phyloP scores from a whole-genome alignment of 495 filamentous ascomycete genomes.

The Aspergillus heteromorphus region DNA sequence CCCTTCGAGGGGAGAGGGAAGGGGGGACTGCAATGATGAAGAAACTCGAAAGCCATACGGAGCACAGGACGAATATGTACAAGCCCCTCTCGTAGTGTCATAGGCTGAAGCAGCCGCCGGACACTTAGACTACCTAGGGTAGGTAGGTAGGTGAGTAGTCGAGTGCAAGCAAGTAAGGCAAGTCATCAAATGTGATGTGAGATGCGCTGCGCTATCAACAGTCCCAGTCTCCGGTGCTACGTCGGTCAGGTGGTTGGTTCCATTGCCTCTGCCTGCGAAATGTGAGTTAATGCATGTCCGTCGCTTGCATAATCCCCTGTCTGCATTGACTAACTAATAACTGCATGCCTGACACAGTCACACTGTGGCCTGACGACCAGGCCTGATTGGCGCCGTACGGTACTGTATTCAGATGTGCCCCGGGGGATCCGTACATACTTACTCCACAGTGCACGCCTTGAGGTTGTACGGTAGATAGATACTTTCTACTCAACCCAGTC shows the following conservation, averaged over 20 bases:
- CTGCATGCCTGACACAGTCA: constrained; percentile 1
- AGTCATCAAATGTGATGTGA: background rate
- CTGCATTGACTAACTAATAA: background rate
- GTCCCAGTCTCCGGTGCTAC: background rate
- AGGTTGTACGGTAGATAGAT: no score
- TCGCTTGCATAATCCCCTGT: background rate
- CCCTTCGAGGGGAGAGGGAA: background rate
- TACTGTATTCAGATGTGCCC: background rate
- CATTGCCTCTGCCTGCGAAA: background rate
- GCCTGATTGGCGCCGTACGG: background rate
- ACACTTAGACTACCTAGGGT: no score
- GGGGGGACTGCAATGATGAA: background rate
- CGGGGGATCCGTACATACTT: background rate
- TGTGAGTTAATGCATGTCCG: background rate
- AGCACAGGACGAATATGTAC: background rate
- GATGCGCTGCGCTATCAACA: background rate
- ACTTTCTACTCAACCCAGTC: no score
- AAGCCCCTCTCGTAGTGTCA: background rate
- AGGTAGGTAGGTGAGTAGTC: no score
- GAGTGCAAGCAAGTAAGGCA: background rate
- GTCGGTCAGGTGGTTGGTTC: constrained; percentile 1
- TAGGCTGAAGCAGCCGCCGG: background rate
- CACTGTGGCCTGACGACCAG: background rate
- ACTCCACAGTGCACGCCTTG: no score
- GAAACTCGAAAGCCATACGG: background rate